These are phyloP conservation scores for Globisporangium irregulare DNA, from an alignment of 352 stramenopile genomes.

Conservation along the genomic window DNA sequence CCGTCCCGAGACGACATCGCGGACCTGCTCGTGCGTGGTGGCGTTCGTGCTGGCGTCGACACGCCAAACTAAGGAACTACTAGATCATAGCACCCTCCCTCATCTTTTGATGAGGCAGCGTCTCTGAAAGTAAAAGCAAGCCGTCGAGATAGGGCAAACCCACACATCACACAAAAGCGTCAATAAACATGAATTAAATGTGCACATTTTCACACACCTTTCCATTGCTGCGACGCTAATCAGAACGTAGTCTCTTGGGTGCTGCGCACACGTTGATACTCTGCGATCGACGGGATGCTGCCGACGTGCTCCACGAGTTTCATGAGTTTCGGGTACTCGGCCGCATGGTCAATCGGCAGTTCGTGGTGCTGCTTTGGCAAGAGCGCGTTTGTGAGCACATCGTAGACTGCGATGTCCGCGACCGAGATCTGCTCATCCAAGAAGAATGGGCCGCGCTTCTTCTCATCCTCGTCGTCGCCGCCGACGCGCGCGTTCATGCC, in stretches of 20 bases:
- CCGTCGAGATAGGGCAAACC: not conserved
- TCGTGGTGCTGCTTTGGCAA: conserved; percentile 21
- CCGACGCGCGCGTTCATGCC: conserved; percentile 23
- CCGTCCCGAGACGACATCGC: conserved; percentile 65
- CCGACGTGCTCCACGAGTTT: conserved; percentile 6
- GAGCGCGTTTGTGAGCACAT: conserved; percentile 35
- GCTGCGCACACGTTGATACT: conserved; percentile 10
- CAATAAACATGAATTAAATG: conserved; percentile 11
- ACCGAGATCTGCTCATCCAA: conserved; percentile 32
- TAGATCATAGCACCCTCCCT: not conserved
- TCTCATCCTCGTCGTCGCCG: not conserved
- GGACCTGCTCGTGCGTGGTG: conserved; percentile 68
- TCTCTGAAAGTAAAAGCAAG: not conserved
- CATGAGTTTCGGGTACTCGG: conserved; percentile 26
- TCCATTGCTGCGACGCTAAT: not conserved
- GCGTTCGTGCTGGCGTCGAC: conserved; percentile 73
- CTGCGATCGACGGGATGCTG: conserved; percentile 15
- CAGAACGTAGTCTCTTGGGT: conserved; percentile 11
- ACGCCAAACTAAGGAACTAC: conserved; percentile 22
- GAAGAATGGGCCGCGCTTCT: conserved; percentile 24
- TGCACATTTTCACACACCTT: not conserved
- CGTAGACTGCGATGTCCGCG: conserved; percentile 37
- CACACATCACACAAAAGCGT: not conserved
- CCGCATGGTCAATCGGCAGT: conserved; percentile 29
- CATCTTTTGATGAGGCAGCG: not conserved